Base-by-base conservation (phyloP, 148 eudicot genomes). In the Drosera capensis region DNA sequence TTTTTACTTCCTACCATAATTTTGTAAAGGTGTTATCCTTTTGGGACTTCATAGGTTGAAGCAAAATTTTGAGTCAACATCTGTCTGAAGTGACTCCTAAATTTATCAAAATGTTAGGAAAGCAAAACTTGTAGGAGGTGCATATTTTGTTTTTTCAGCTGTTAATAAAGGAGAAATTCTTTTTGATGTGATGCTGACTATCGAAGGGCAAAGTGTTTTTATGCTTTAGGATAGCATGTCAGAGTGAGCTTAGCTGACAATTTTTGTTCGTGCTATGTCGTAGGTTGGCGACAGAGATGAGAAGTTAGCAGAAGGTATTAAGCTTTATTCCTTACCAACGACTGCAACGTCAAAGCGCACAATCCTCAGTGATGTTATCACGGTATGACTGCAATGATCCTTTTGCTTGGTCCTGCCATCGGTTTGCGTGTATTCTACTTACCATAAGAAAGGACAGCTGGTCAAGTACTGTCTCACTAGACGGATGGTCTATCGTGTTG, bases 281-380 rank as follows among this genome's bases (percentile, higher is more conserved):
- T 50, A 90, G 97, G 97, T 90, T 65, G 97, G 97, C 51, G 93
- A 90, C 15, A 71, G 70, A 39, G 95, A 90, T 1, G 97, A 90
- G 64, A 90, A 90, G 72, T 62, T 90, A 44, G 95, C 93, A 2
- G 95, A 84, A 61, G 95, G 95, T 42, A 90, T 90, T 49, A 84
- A 84, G 52, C 66, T 90, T 24, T 70, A 75, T 71, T 95, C 95
- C 21, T 63, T 88, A 51, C 45, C 84, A 46, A 64, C 84, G 15
- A 74, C 73, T 54, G 45, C 72, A 34, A 63, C 78, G 49, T 73
- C 97, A 37, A 88, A 84, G 66, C 81, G 95, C 23, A 64, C 86
- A 6, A 75, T 88, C 29, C 87, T 88, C 28, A 66, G 82, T 52
- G 97, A 88, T 65, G 73, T 88, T 57, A 61, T 88, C 30, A 75